Percentiles rank a stretch among this genome's conserved stretches.
phyloP scores from a whole-genome alignment of 176 grass and related monocot species.

The Oryza nivara region DNA sequence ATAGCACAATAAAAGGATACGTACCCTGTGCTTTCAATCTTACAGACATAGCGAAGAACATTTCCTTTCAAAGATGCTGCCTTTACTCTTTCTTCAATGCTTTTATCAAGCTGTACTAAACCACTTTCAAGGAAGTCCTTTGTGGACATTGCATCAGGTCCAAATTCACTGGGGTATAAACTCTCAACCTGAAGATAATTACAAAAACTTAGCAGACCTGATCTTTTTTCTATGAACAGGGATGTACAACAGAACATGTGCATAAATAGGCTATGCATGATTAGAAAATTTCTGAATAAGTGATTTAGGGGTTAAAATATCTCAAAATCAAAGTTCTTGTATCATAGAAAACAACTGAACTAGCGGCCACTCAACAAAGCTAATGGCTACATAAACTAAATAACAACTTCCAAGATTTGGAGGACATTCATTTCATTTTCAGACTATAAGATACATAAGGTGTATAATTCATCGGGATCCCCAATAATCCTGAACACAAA shows the following conservation, averaged over 20 bases:
- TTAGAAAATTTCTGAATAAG: too few species aligned
- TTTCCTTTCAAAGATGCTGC: slow-evolving; percentile 79
- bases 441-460: not conserved
- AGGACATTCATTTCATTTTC: not conserved
- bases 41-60: slow-evolving; percentile 84
- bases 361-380: not conserved
- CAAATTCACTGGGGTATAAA: slow-evolving; percentile 82
- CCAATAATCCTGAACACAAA: not conserved
- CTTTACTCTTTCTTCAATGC: slow-evolving; percentile 68
- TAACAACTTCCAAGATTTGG: not conserved
- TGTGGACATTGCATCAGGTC: slow-evolving; percentile 65
- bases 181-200: slow-evolving; percentile 74
- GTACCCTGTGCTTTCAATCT: slow-evolving; percentile 64
- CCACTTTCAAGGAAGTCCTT: slow-evolving; percentile 73
- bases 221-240: not conserved
- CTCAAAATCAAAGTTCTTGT: not conserved
- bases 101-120: slow-evolving; percentile 65
- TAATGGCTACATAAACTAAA: not conserved
- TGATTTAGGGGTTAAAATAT: not conserved
- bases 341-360: not conserved
- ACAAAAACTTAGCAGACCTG: not conserved
- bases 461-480: not conserved
- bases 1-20: slow-evolving; percentile 19
- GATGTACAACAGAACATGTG: too few species aligned
- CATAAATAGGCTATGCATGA: too few species aligned